Base-by-base conservation (phyloP, 202 grass and related monocot genomes). In the Sporobolus alterniflorus region DNA sequence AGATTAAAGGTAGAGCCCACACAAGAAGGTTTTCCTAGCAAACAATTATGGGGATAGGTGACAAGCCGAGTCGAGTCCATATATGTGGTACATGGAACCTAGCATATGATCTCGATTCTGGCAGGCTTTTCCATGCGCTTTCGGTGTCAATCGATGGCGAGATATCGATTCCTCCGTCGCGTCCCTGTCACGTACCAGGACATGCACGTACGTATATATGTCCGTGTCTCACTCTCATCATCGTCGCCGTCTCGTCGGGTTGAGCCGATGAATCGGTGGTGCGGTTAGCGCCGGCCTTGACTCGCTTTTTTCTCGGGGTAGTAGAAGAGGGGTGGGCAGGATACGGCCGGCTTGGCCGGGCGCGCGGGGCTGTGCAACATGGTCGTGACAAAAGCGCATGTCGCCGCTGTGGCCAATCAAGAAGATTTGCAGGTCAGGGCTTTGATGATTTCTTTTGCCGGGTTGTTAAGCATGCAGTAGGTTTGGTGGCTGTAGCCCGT, bases 141-240 rank as follows among this genome's bases (percentile, higher is more conserved):
- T 84, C 81, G 87, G 87, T 80, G 81, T 89, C 81, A 89, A 84
- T 32, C 81, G 62, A 78, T 79, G 56, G 74, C 2, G 81, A 73
- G 85, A 79, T 42, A 52, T 84, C 62, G 43, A 70, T 75, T 75
- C 76, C 82, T 85, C 32, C 76, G 82, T 56, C 44, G 82, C 47
- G 80, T 87, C 81, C 59, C 75, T 69, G 63, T 89, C 87, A 40
- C 33, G 51, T 20, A 49, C 69, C 7, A 73, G 48, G 66, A 74
- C 9, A 55, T 54, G 80, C 80, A 82, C 43, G 31, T 40, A 73
- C n/a, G n/a, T n/a, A n/a, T n/a, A n/a, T n/a, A n/a, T n/a, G n/a
- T n/a, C n/a, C n/a, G n/a, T n/a, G n/a, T n/a, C n/a, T n/a, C n/a
- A n/a, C n/a, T n/a, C n/a, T n/a, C n/a, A n/a, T n/a, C n/a, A n/a